Base-by-base conservation (phyloP, 441 rosid species). In the Erysimum pusillum region DNA sequence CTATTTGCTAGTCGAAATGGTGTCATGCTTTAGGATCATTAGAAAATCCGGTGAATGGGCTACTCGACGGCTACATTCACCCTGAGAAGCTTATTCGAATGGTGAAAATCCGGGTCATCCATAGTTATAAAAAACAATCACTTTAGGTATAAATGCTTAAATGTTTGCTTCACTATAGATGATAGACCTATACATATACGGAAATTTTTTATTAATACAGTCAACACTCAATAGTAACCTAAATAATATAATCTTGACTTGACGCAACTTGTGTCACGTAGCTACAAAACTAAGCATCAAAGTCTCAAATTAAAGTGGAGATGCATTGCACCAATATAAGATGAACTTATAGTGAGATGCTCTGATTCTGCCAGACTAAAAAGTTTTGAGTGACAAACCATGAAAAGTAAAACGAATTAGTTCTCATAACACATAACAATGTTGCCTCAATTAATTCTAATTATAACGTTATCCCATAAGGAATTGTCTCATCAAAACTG, bases 231-330 rank as follows among this genome's bases (percentile, higher is more conserved):
- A 42, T n/a, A 42, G 67, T 63, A 42, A 44, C 18, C 35, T 42
- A 42, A 25, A 28, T 42, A 63, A 25, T 35, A 51, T 51, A 67
- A 41, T 69, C 28, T 28, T 28, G 73, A 56, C 65, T 57, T 69
- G 74, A 69, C 14, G 14, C 44, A 13, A 35, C 53, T 41, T 56
- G 51, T 74, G 22, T 66, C 73, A 66, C 31, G 52, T 74, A 44
- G 44, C 54, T 49, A 68, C 74, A 75, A 60, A 41, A 59, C 63
- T 41, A 60, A 75, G 63, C 74, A 75, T 75, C 62, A 75, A 67
- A 59, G 25, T 22, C 39, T 64, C 15, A 34, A 56, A 48, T 15
- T 48, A 75, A 20, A 67, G 46, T 41, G 54, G 15, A 67, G 54
- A 75, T 68, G 54, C 68, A 60, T 59, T 67, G 79, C 38, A 68